Conservation (phyloP, 164 flowering plant species). For the Macadamia tetraphylla region DNA sequence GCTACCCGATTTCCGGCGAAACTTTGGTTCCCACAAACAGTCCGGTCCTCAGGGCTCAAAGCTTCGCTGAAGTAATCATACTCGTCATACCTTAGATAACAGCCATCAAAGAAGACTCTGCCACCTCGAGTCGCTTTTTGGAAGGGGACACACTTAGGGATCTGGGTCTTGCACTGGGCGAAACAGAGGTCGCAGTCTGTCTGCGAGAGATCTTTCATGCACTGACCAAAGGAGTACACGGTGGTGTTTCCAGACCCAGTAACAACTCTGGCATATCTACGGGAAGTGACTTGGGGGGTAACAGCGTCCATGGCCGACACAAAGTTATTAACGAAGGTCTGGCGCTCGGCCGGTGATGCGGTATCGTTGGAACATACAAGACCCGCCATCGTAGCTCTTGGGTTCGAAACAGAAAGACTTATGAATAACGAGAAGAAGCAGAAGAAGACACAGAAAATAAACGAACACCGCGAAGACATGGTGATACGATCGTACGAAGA, state of each 20-base stretch:
- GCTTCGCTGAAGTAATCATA: conserved; percentile 47
- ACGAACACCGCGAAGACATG: background rate
- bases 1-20: conserved; percentile 23
- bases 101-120: conserved; percentile 59
- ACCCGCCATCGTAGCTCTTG: conserved; percentile 53
- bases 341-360: conserved; percentile 26
- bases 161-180: conserved; percentile 49
- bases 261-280: conserved; percentile 26
- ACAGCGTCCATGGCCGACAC: conserved; percentile 38
- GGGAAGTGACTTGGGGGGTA: conserved; percentile 32
- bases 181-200: conserved; percentile 62
- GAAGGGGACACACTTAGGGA: conserved; percentile 59
- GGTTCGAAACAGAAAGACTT: conserved; percentile 32
- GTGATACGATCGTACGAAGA: too few relatives aligned
- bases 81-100: conserved; percentile 69
- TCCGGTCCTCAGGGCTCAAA: conserved; percentile 22
- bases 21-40: conserved; percentile 34
- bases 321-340: conserved; percentile 41
- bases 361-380: conserved; percentile 50
- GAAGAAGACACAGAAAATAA: conserved; percentile 6
- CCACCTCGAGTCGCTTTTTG: conserved; percentile 47
- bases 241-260: conserved; percentile 42
- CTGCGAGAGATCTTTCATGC: conserved; percentile 54
- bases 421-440: conserved; percentile 6
- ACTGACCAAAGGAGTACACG: conserved; percentile 63